phyloP scores from a whole-genome alignment of 495 filamentous ascomycete genomes.

The Diplogelasinospora grovesii region DNA sequence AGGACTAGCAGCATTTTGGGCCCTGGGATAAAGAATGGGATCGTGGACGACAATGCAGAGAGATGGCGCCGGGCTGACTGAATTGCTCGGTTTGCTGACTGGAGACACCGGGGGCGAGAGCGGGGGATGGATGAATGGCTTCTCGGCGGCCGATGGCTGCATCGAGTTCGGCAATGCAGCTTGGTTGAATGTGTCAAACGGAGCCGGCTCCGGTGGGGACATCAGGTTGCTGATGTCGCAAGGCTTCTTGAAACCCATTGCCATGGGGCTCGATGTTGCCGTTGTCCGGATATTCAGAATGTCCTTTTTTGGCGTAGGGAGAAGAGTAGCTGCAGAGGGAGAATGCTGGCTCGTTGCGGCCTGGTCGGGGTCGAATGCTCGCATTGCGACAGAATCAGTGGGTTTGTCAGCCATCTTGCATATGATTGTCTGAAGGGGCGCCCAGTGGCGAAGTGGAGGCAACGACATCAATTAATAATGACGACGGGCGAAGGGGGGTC shows the following conservation, averaged over 20 bases:
- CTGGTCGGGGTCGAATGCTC: constrained; percentile 5
- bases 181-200: constrained; percentile 53
- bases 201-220: constrained; percentile 65
- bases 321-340: constrained; percentile 3
- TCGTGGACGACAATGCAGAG: constrained; percentile 39
- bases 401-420: constrained; percentile 17
- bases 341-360: constrained; percentile 4
- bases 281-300: constrained; percentile 3
- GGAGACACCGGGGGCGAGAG: constrained; percentile 72
- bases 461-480: constrained; percentile 8
- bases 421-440: constrained; percentile 15
- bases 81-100: constrained; percentile 35
- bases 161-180: constrained; percentile 23
- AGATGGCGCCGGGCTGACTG: constrained; percentile 38
- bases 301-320: constrained; percentile 14
- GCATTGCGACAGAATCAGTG: constrained; percentile 8
- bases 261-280: constrained; percentile 1
- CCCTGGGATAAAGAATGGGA: constrained; percentile 54
- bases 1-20: constrained; percentile 34
- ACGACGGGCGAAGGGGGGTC: neutral
- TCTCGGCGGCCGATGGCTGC: constrained; percentile 24
- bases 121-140: constrained; percentile 44
- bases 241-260: constrained; percentile 21
- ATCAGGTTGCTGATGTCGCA: constrained; percentile 55
- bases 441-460: constrained; percentile 13